Evolutionary conservation across 192 early-diverging fungal species (phyloP).

Genomic region (Linnemannia zychae): DNA sequence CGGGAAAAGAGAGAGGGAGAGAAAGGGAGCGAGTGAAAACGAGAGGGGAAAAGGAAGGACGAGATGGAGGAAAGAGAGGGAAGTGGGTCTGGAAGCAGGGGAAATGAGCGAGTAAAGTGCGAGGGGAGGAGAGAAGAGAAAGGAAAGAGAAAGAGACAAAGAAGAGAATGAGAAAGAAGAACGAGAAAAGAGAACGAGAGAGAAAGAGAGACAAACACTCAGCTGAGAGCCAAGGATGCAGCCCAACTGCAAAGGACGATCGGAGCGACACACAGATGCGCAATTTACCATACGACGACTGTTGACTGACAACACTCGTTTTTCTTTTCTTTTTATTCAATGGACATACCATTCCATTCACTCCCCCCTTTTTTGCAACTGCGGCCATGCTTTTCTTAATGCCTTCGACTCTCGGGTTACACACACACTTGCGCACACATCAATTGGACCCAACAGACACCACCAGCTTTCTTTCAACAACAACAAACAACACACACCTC

Average conservation of each 20-base stretch:
- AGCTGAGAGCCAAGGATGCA: neutral
- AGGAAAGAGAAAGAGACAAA: neutral
- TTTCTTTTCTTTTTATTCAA: neutral
- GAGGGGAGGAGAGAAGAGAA: neutral
- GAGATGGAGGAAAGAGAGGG: neutral
- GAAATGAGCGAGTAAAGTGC: no score
- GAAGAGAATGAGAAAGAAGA: no score
- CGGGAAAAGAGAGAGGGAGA: no score
- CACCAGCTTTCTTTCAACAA: neutral
- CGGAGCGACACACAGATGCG: neutral
- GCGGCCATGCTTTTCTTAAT: neutral
- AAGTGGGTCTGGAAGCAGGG: neutral
- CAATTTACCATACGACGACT: neutral
- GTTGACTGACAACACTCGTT: constrained; percentile 8
- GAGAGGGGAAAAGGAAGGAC: neutral
- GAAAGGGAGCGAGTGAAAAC: no score
- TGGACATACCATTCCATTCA: neutral
- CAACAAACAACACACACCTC: neutral
- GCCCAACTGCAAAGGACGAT: neutral
- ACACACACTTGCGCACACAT: neutral
- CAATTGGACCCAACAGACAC: neutral
- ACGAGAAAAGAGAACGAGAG: neutral
- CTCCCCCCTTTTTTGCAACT: constrained; percentile 1
- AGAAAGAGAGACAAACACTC: neutral
- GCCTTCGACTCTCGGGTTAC: constrained; percentile 7